Conservation (phyloP, 345 rosid species). For the Pistacia atlantica region DNA sequence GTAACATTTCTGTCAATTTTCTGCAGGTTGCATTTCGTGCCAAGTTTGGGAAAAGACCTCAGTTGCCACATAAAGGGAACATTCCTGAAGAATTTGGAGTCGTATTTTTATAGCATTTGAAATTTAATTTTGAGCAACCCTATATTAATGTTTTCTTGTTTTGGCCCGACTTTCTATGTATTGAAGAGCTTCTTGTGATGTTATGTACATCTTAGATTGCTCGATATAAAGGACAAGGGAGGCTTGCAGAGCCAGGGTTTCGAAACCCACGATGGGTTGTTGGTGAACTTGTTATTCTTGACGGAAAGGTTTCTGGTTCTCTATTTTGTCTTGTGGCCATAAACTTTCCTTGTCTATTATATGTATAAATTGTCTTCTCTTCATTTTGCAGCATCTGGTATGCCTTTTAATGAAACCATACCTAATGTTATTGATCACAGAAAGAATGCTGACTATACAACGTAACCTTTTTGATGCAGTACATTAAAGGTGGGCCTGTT, state of each 20-base stretch:
- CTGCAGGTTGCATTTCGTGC: slow-evolving; percentile 93
- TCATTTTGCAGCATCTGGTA: neutral
- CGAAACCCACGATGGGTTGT: slow-evolving; percentile 94
- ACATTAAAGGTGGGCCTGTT: slow-evolving; percentile 90
- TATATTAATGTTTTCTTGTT: neutral
- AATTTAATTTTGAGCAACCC: slow-evolving; percentile 1
- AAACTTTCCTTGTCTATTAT: neutral
- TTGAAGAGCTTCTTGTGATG: slow-evolving; percentile 15
- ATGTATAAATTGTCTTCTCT: no score
- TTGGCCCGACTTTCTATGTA: neutral
- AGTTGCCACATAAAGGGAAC: slow-evolving; percentile 91
- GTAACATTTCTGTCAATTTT: neutral
- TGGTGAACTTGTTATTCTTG: slow-evolving; percentile 93
- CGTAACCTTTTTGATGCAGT: slow-evolving; percentile 48
- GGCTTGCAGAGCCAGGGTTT: slow-evolving; percentile 92
- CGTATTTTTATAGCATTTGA: slow-evolving; percentile 41
- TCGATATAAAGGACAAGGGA: slow-evolving; percentile 93
- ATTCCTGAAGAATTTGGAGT: slow-evolving; percentile 98
- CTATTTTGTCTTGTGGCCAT: neutral
- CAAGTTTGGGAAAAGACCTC: slow-evolving; percentile 83
- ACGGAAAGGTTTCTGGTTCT: slow-evolving; percentile 69
- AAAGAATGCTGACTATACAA: slow-evolving; percentile 15
- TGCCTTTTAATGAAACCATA: neutral
- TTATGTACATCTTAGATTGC: slow-evolving; percentile 57
- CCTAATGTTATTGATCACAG: slow-evolving; percentile 1